Base-by-base conservation (phyloP, 2,329 filamentous ascomycete species). In the Aspergillus sp. region DNA sequence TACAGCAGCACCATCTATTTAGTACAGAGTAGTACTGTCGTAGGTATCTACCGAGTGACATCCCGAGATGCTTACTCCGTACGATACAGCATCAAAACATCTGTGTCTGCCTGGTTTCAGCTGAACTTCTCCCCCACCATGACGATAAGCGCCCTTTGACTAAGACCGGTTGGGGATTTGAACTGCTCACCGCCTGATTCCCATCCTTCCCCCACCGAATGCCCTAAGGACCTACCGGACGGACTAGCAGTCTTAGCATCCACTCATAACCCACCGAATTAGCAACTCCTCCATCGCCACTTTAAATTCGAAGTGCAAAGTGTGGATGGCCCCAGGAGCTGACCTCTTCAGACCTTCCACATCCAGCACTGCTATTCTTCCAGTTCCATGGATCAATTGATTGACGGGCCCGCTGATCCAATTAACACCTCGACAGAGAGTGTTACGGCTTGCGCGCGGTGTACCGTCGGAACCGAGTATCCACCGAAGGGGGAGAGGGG, bases 401-500 rank as follows among this genome's bases (percentile, higher is more conserved):
- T 31, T 47, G 42, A 53, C 22, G 29, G 54, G 46, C 31, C 50
- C 49, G 52, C 60, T 47, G 54, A 50, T 49, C 59, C 59, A 61
- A 60, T 60, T 12, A 52, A 36, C 47, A 29, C 14, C 36, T 14
- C 16, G 31, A 49, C 29, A 55, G 14, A 9, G 32, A n/a, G 22
- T 20, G 29, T 39, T 46, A 50, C 49, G 36, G 47, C 42, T 55
- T 46, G 59, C 22, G 52, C 45, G 57, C 42, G 47, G 12, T 55
- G 53, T 56, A 58, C 52, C 47, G 29, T 56, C 59, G 63, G 57
- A 63, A 63, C 61, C 63, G 61, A 67, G 55, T 56, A 56, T 62
- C 52, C 32, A 45, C 65, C 57, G 62, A 58, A 49, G 47, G 45
- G 47, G 67, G 67, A 36, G 45, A 32, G 67, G 67, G 63, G 63